A percentile compares a stretch with the other conserved stretches of the same genome.
Conservation (phyloP, 805 yeast genomes). For the Jamesozyma lodderae region DNA sequence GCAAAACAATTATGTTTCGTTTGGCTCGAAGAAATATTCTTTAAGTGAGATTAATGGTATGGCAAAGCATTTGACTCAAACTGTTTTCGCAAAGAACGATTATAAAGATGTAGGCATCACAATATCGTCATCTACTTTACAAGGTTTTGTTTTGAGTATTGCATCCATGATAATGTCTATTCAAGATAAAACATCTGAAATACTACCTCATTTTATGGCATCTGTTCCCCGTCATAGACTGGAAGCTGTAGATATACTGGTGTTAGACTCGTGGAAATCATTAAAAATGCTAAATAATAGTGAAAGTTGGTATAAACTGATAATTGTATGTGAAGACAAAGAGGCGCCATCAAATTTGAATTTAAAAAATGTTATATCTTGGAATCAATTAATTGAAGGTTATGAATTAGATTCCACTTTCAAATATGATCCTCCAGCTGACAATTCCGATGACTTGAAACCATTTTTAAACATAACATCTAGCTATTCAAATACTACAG, state of each 20-base stretch:
- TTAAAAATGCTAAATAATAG: constrained; percentile 17
- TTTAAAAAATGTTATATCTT: constrained; percentile 14
- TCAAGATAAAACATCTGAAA: not conserved
- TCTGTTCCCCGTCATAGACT: constrained; percentile 21
- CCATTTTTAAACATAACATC: constrained; percentile 24
- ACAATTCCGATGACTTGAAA: constrained; percentile 32
- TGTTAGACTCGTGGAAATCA: constrained; percentile 25
- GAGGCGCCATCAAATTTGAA: not conserved
- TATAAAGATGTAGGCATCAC: constrained; percentile 24
- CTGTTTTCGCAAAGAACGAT: constrained; percentile 6
- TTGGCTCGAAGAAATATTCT: constrained; percentile 16
- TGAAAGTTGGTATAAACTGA: constrained; percentile 24
- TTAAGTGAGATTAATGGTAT: constrained; percentile 19
- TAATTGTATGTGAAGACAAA: constrained; percentile 27
- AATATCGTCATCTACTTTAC: constrained; percentile 23
- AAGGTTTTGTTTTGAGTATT: constrained; percentile 33
- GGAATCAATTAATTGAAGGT: constrained; percentile 18
- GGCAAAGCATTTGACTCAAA: constrained; percentile 12
- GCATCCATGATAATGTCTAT: constrained; percentile 36
- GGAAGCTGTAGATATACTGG: constrained; percentile 30
- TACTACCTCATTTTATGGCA: constrained; percentile 35
- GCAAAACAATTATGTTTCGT: constrained; percentile 11
- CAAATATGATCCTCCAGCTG: constrained; percentile 25
- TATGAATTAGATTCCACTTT: constrained; percentile 14
- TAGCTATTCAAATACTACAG: constrained; percentile 18